Conservation (phyloP, 2,329 filamentous ascomycete species). For the Fusarium burgessii region DNA sequence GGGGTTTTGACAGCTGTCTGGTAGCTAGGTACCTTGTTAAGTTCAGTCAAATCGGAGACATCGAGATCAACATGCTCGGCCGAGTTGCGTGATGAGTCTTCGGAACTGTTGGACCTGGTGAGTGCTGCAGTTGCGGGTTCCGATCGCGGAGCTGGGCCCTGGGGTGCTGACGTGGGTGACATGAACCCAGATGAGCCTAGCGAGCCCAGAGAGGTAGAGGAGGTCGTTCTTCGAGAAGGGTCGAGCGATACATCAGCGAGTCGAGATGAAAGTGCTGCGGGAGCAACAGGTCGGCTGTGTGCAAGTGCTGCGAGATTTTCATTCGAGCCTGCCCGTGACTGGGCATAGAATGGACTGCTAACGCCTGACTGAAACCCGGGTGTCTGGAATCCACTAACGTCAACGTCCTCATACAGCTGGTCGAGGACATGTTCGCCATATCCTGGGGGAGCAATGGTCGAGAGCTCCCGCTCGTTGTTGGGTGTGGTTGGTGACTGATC, state of each 20-base stretch:
- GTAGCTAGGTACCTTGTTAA: constrained; percentile 83
- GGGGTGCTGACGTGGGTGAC: constrained; percentile 56
- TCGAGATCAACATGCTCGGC: constrained; percentile 68
- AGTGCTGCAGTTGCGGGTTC: constrained; percentile 59
- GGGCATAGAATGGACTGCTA: constrained; percentile 81
- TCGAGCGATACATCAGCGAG: constrained; percentile 77
- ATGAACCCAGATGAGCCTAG: constrained; percentile 59
- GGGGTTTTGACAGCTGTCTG: constrained; percentile 77
- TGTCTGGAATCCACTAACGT: constrained; percentile 83
- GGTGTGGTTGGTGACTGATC: constrained; percentile 63
- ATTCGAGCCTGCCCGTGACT: constrained; percentile 79
- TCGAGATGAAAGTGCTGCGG: constrained; percentile 70
- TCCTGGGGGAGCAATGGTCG: constrained; percentile 84
- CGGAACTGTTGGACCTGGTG: constrained; percentile 67
- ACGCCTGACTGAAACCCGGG: constrained; percentile 78
- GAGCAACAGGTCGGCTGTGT: constrained; percentile 52
- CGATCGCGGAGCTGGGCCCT: constrained; percentile 54
- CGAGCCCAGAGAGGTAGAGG: constrained; percentile 59
- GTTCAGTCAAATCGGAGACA: constrained; percentile 70
- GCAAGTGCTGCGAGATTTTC: constrained; percentile 77
- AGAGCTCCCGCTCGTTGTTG: constrained; percentile 63
- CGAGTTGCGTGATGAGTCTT: constrained; percentile 65
- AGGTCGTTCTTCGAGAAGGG: constrained; percentile 59
- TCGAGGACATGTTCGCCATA: constrained; percentile 94
- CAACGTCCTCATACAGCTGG: constrained; percentile 88